phyloP scores from a whole-genome alignment of 495 filamentous ascomycete genomes.

The Cercophora sp. region DNA sequence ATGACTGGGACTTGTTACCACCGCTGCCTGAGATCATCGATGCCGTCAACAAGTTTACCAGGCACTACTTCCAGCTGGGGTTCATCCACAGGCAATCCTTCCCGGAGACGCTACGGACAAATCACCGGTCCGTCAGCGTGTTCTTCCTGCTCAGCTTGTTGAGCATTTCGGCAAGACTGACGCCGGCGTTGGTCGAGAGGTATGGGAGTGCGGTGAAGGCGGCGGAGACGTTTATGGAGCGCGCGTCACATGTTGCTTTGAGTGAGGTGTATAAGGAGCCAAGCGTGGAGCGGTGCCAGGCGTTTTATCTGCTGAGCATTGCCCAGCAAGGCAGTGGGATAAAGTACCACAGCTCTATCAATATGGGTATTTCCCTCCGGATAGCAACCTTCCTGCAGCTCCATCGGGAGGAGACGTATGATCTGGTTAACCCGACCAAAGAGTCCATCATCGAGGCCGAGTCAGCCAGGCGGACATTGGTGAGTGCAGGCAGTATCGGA shows the following conservation, averaged over 20 bases:
- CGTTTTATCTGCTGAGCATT: conserved; percentile 49
- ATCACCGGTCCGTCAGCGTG: conserved; percentile 38
- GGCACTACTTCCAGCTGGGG: conserved; percentile 47
- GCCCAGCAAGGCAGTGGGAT: conserved; percentile 48
- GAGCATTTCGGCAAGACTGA: conserved; percentile 45
- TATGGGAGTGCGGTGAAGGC: conserved; percentile 43
- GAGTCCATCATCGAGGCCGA: conserved; percentile 41
- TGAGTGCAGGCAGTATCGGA: conserved; percentile 20
- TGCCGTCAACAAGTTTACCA: conserved; percentile 42
- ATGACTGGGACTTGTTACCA: conserved; percentile 45
- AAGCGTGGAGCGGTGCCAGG: conserved; percentile 48
- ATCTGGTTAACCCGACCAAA: conserved; percentile 28
- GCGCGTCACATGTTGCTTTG: conserved; percentile 40
- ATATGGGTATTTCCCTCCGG: conserved; percentile 48
- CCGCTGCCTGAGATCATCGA: conserved; percentile 39
- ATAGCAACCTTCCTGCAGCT: conserved; percentile 49
- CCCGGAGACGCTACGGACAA: conserved; percentile 35
- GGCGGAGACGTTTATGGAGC: conserved; percentile 46
- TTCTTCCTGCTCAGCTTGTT: conserved; percentile 47
- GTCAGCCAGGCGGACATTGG: conserved; percentile 45
- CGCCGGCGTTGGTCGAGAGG: conserved; percentile 39
- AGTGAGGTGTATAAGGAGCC: conserved; percentile 46
- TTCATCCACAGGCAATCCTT: conserved; percentile 51
- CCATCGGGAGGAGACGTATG: conserved; percentile 50
- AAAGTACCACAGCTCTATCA: conserved; percentile 47